phyloP scores from a whole-genome alignment of 768 basidiomycete genomes.

The Suillus subluteus region DNA sequence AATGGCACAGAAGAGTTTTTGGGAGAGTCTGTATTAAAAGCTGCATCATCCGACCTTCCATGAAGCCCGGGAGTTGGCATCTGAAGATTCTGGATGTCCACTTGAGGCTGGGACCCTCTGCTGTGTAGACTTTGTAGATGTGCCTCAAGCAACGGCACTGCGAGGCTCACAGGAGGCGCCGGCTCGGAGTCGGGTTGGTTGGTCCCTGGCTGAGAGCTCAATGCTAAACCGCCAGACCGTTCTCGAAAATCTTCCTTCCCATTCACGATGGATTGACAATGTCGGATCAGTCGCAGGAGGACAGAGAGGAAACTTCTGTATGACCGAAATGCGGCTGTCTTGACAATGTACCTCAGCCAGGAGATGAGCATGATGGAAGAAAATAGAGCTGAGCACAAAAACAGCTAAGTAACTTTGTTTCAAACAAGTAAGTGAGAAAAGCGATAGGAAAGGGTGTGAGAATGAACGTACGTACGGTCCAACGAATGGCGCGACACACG shows the following conservation, averaged over 20 bases:
- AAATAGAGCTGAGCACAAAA: not conserved
- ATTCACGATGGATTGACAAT: not conserved
- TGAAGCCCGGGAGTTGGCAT: not conserved
- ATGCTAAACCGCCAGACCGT: not conserved
- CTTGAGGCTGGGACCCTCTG: not conserved
- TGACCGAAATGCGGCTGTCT: not conserved
- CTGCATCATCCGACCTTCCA: not conserved
- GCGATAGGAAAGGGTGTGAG: not conserved
- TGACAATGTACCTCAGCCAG: not conserved
- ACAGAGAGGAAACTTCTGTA: not conserved
- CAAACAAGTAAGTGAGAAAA: not conserved
- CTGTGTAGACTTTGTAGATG: not conserved
- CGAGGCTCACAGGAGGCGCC: not conserved
- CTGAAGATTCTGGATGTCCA: not conserved
- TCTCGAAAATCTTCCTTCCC: not conserved
- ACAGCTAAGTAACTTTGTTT: not conserved
- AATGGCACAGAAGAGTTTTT: not conserved
- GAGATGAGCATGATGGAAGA: not conserved
- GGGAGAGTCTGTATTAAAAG: not conserved
- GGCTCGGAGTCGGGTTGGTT: not conserved
- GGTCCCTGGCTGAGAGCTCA: not conserved
- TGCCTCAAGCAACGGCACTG: conserved; percentile 1
- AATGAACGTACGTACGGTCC: not conserved
- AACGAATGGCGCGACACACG: not conserved
- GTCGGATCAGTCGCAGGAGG: not conserved